phyloP scores from a whole-genome alignment of 164 flowering plant species.

The Pachysandra terminalis region DNA sequence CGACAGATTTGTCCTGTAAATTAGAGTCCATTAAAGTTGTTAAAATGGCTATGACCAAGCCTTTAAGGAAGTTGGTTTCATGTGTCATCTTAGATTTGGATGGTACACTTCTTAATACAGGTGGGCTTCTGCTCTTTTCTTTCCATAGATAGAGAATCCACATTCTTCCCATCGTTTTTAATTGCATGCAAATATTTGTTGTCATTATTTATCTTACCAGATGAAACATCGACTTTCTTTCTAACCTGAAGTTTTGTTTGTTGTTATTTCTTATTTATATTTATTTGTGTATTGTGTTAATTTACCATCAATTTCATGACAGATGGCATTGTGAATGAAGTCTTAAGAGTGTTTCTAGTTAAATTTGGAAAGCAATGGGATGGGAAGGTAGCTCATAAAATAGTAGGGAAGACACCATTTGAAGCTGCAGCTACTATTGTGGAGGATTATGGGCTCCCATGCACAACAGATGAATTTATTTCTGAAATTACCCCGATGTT shows the following conservation, averaged over 20 bases:
- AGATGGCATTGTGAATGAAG: slow-evolving; percentile 73
- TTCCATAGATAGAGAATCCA: not conserved
- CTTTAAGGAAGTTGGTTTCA: slow-evolving; percentile 53
- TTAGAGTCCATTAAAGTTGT: slow-evolving; percentile 3
- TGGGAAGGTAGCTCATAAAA: slow-evolving; percentile 50
- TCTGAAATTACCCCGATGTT: slow-evolving; percentile 64
- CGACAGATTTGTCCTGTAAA: not conserved
- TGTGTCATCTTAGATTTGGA: slow-evolving; percentile 89
- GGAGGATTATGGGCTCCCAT: slow-evolving; percentile 81
- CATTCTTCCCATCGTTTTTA: not conserved
- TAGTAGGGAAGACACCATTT: slow-evolving; percentile 66
- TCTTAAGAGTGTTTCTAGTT: slow-evolving; percentile 49
- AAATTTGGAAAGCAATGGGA: slow-evolving; percentile 90
- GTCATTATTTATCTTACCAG: not conserved
- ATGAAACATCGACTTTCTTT: not conserved
- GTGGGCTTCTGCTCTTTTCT: slow-evolving; percentile 27
- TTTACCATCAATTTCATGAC: slow-evolving; percentile 13
- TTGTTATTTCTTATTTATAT: not conserved
- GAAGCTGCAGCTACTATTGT: slow-evolving; percentile 71
- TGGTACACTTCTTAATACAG: slow-evolving; percentile 90
- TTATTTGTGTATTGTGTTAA: not conserved
- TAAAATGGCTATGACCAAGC: slow-evolving; percentile 32
- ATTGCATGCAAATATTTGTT: not conserved
- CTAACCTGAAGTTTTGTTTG: not conserved
- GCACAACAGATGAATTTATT: slow-evolving; percentile 55